Base-by-base conservation (phyloP, 2,329 filamentous ascomycete genomes). In the Aspergillus glaucus region DNA sequence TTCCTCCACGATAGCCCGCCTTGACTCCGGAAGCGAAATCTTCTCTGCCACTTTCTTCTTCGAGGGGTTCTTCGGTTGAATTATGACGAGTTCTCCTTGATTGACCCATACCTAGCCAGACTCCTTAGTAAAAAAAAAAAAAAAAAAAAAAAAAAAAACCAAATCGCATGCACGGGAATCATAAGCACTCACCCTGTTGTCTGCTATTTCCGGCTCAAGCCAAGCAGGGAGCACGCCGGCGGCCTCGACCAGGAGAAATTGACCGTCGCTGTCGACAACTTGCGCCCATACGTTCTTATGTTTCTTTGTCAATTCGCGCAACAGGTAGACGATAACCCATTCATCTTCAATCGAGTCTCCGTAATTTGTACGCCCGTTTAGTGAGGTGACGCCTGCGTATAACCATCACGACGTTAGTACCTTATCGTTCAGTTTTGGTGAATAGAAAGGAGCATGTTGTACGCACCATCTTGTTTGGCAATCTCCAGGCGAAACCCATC, bases 341-440 rank as follows among this genome's bases (percentile, higher is more conserved):
- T 98, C 94, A 60, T 98, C 93, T 62, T 95, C 92, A 3, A 97
- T 84, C 0, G 90, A 93, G 68, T 98, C 94, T 7, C 92, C 91
- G 61, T 90, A 97, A 64, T 92, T 87, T 1, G 89, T 93, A 45
- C 77, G 75, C 17, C 92, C 92, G 54, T 82, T 79, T 5, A 98
- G 78, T 54, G 84, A 83, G 57, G 73, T 76, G 44, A 68, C 63
- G 2, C 73, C 75, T 76, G 55, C 26, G 19, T 34, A 40, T 10
- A 40, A 48, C 44, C 10, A 22, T n/a, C 21, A 34, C 15, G 12
- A 15, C 24, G 48, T 51, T 19, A 58, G 49, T 44, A 49, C 14
- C 14, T 6, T 19, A 42, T n/a, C 12, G 14, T 9, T 19, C 5
- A 43, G 17, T 3, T 9, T 7, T 10, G 21, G 40, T 14, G 37